phyloP scores from a whole-genome alignment of 129 eudicot species.

The Apium graveolens region DNA sequence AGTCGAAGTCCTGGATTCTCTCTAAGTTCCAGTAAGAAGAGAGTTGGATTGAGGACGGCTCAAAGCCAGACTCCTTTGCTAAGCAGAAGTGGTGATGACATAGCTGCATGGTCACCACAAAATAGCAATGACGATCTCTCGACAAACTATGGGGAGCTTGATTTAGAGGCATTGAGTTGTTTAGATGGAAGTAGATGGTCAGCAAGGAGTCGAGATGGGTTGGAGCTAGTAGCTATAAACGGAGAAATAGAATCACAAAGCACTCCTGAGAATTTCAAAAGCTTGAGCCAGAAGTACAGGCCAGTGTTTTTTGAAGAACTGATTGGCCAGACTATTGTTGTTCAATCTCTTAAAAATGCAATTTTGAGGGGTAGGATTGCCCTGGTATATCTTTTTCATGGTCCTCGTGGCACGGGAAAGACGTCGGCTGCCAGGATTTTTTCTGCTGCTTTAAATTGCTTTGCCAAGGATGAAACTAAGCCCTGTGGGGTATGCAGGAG shows the following conservation, averaged over 20 bases:
- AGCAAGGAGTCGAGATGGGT: constrained; percentile 59
- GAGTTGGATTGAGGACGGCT: constrained; percentile 35
- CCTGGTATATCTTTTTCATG: constrained; percentile 80
- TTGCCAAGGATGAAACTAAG: constrained; percentile 60
- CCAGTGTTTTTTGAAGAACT: constrained; percentile 88
- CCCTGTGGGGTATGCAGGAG: constrained; percentile 87
- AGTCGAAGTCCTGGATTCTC: constrained; percentile 38
- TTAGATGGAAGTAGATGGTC: constrained; percentile 98
- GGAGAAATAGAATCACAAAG: constrained; percentile 51
- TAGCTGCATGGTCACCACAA: constrained; percentile 51
- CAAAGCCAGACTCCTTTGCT: constrained; percentile 68
- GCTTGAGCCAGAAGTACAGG: constrained; percentile 67
- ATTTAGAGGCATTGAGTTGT: constrained; percentile 85
- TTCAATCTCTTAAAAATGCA: constrained; percentile 66
- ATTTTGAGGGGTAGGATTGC: constrained; percentile 56
- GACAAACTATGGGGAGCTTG: constrained; percentile 69
- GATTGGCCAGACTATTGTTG: constrained; percentile 71
- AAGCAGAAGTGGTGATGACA: constrained; percentile 45
- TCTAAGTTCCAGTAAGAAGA: constrained; percentile 42
- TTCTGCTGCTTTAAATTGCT: constrained; percentile 80
- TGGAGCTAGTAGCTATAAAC: constrained; percentile 48
- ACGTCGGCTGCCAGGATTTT: constrained; percentile 67
- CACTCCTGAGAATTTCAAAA: constrained; percentile 50
- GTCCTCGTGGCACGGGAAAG: constrained; percentile 94
- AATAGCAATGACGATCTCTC: constrained; percentile 75